Base-by-base conservation (phyloP, 2,329 filamentous ascomycete species). In the Xylariaceae sp. region DNA sequence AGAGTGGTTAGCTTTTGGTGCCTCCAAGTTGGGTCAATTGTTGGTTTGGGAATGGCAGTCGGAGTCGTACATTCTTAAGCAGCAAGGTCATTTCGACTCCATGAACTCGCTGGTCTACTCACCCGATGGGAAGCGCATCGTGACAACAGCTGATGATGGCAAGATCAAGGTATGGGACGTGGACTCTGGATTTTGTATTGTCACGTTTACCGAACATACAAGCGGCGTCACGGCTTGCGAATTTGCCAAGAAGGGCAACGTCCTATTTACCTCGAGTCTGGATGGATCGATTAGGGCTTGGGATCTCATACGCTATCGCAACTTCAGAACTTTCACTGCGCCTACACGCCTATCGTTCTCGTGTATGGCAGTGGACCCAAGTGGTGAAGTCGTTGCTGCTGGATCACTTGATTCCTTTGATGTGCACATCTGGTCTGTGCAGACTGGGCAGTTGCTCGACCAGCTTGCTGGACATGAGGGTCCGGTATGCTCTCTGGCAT, bases 31-130 rank as follows among this genome's bases (percentile, higher is more conserved):
- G 4, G 94, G 94, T 1, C 93, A 98, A 61, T 73, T 98, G n/a
- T 71, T 98, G 3, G 93, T 98, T 3, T 98, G 93, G 93, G 93
- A 98, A 64, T 98, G 94, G 90, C 91, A 97, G 62, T 98, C 93
- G 0, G 94, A 98, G 65, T 97, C 91, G 4, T 98, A 98, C 64
- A 94, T 98, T 44, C 72, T 98, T 36, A 98, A 98, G 67, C 93
- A 98, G 60, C 93, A 97, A 64, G 93, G 91, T 0, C 93, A 98
- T 65, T 90, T 95, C 51, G 93, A 98, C 62, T 86, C 89, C 2
- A 90, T 97, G 79, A 97, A 97, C 64, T 79, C 89, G 1, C 73
- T 98, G 3, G 85, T 87, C 8, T 98, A 97, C 65, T 91, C 93
- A 4, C 90, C 93, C 0, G 91, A 96, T 57, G 91, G 93, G 4